Conservation (phyloP, 352 stramenopile species). For the Phytophthora colocasiae region DNA sequence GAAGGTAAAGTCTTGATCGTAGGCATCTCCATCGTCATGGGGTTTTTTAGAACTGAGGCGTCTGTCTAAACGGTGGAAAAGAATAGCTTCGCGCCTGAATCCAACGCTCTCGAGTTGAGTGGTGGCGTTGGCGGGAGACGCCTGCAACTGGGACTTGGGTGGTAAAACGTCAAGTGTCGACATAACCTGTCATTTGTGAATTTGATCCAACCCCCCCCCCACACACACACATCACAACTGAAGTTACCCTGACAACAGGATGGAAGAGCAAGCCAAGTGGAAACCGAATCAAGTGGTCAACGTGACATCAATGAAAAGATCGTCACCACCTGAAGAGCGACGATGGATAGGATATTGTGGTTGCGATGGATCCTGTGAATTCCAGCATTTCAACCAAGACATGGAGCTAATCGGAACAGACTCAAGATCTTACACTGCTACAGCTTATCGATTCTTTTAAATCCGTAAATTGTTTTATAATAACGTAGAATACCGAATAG, state of each 20-base stretch:
- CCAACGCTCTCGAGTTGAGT: neutral
- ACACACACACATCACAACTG: neutral
- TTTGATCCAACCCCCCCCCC: constrained; percentile 6
- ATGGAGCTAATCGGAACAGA: constrained; percentile 25
- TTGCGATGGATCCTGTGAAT: constrained; percentile 30
- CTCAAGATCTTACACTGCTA: constrained; percentile 2
- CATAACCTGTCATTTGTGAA: constrained; percentile 14
- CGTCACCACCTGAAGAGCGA: constrained; percentile 5
- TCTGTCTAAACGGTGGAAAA: constrained; percentile 2
- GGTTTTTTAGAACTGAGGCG: neutral
- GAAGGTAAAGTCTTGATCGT: constrained; percentile 33
- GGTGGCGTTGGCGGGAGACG: constrained; percentile 12
- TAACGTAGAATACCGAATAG: no score
- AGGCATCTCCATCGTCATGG: constrained; percentile 7
- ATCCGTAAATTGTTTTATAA: no score
- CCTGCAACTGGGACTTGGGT: neutral
- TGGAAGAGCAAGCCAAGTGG: neutral
- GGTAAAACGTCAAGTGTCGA: neutral
- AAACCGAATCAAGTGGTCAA: constrained; percentile 1
- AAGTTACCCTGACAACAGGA: neutral
- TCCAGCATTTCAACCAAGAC: constrained; percentile 34
- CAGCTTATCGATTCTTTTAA: no score
- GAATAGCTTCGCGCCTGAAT: constrained; percentile 18
- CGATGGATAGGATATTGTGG: constrained; percentile 29
- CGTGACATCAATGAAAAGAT: neutral